A percentile compares a stretch with the other conserved stretches of the same genome.
phyloP scores from a whole-genome alignment of 2,329 filamentous ascomycete genomes.

The Xylariaceae sp. region DNA sequence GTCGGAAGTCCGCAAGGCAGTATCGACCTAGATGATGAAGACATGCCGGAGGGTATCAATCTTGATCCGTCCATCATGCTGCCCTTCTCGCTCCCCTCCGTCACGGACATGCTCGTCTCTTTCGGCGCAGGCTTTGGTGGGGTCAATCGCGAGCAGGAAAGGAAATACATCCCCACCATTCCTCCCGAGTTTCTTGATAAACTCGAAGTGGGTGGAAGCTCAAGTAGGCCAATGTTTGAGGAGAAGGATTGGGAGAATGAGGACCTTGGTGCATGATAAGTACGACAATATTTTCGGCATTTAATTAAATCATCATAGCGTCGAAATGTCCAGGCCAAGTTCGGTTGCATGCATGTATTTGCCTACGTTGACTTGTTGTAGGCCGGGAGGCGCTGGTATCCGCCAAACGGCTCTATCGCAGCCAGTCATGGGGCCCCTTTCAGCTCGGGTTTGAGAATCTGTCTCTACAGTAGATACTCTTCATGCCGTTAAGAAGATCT shows the following conservation, averaged over 20 bases:
- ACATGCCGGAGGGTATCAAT: slow-evolving; percentile 68
- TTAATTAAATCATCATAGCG: slow-evolving; percentile 15
- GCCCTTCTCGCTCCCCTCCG: slow-evolving; percentile 90
- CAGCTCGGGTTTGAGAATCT: not conserved
- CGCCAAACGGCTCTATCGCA: slow-evolving; percentile 15
- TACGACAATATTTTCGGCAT: slow-evolving; percentile 7
- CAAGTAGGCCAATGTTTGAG: slow-evolving; percentile 51
- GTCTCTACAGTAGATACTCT: not conserved
- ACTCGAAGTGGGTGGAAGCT: slow-evolving; percentile 58
- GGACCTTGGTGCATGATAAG: slow-evolving; percentile 39
- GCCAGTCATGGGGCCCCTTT: slow-evolving; percentile 18
- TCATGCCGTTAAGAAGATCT: not conserved
- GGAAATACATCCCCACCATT: slow-evolving; percentile 93
- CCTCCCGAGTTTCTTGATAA: slow-evolving; percentile 89
- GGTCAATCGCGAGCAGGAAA: slow-evolving; percentile 80
- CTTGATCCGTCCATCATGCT: slow-evolving; percentile 88
- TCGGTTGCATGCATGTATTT: slow-evolving; percentile 11
- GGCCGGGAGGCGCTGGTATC: slow-evolving; percentile 17
- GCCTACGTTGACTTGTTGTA: slow-evolving; percentile 8
- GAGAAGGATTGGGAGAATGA: slow-evolving; percentile 65
- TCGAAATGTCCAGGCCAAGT: slow-evolving; percentile 15
- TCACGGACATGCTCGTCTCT: slow-evolving; percentile 93
- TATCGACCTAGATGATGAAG: slow-evolving; percentile 53
- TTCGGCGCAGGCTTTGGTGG: slow-evolving; percentile 95
- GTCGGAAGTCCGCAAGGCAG: slow-evolving; percentile 38